Percentiles rank a stretch among this genome's conserved stretches.
Conservation (phyloP, 2,329 filamentous ascomycete species). For the Trichoderma simmonsii region DNA sequence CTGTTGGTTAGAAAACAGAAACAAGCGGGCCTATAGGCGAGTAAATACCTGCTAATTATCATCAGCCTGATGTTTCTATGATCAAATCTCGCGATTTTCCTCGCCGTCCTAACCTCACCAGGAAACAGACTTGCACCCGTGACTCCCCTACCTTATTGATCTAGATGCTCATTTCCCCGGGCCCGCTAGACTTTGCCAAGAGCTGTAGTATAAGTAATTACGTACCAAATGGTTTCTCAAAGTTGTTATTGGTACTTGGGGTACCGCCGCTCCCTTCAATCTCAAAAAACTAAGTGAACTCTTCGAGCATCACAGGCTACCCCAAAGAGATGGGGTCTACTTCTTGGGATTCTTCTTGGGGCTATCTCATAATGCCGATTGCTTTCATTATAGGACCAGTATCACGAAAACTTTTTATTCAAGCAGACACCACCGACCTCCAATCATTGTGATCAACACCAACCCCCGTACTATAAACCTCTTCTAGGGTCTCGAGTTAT, state of each 20-base stretch:
- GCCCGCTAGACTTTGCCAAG: background rate
- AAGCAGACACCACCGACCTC: background rate
- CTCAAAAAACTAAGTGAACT: background rate
- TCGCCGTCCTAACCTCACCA: background rate
- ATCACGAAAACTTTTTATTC: background rate
- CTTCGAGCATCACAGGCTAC: background rate
- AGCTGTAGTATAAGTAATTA: background rate
- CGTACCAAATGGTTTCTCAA: background rate
- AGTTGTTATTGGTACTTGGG: background rate
- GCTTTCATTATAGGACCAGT: background rate
- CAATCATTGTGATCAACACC: background rate
- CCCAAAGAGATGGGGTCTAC: background rate
- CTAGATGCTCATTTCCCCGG: background rate
- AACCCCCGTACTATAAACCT: background rate
- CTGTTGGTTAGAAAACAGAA: background rate
- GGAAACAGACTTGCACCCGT: background rate
- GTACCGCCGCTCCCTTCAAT: background rate
- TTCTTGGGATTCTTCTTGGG: background rate
- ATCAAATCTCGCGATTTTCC: background rate
- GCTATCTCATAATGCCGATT: background rate
- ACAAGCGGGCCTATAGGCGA: background rate
- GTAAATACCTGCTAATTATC: background rate
- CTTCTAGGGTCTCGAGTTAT: background rate
- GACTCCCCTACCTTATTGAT: background rate
- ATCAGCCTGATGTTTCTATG: background rate